Evolutionary conservation across 2,329 filamentous ascomycete genomes (phyloP).

Genomic region (Aspergillus luchuensis): DNA sequence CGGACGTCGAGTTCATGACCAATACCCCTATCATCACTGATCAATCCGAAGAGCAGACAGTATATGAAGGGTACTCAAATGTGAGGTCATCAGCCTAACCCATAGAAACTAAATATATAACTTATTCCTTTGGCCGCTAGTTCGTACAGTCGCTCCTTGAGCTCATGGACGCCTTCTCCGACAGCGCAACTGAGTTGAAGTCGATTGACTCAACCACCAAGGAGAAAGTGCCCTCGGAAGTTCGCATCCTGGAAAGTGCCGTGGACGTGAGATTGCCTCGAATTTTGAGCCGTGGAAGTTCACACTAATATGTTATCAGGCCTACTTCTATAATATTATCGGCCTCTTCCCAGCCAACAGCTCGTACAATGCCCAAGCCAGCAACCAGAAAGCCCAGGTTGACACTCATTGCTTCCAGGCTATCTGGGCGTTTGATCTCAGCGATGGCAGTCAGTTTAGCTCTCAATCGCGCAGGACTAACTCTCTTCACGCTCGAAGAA

Average conservation of each 20-base stretch:
- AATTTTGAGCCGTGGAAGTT: background rate
- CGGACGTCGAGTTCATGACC: slow-evolving; percentile 3
- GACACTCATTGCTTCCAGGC: slow-evolving; percentile 8
- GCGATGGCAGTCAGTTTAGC: background rate
- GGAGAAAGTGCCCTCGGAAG: background rate
- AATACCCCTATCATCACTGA: slow-evolving; percentile 6
- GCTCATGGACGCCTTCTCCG: slow-evolving; percentile 5
- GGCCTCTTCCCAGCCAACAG: slow-evolving; percentile 4
- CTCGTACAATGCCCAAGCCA: slow-evolving; percentile 9
- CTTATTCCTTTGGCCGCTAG: background rate
- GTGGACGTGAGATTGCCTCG: background rate
- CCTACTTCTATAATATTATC: slow-evolving; percentile 7
- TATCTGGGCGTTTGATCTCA: slow-evolving; percentile 5
- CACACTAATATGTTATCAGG: background rate
- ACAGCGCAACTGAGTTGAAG: background rate
- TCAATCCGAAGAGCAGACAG: background rate
- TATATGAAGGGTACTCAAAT: slow-evolving; percentile 6
- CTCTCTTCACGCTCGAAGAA: no score
- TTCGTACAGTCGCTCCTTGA: slow-evolving; percentile 10
- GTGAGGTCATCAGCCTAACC: background rate
- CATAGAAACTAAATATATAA: background rate
- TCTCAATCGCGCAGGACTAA: no score
- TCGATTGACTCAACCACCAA: background rate
- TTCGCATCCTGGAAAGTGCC: slow-evolving; percentile 1
- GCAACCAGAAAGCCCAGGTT: slow-evolving; percentile 5